Conservation (phyloP, 106 monocot species). For the Allium fistulosum region DNA sequence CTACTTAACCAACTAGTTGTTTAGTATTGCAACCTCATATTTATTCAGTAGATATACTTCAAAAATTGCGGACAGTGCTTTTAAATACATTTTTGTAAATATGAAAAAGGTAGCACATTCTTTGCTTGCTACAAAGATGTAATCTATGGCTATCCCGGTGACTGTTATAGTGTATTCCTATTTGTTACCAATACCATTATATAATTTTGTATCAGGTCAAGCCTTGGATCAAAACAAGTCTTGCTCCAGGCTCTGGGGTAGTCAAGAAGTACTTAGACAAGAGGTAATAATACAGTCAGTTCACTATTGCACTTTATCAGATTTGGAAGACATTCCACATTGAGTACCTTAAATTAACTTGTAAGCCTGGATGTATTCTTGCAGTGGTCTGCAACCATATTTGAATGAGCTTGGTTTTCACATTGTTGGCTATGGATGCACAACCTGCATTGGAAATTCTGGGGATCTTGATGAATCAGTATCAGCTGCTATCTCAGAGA, state of each 20-base stretch:
- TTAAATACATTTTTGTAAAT: no score
- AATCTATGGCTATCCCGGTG: no score
- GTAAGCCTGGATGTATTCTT: conserved; percentile 3
- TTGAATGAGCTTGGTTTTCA: conserved; percentile 81
- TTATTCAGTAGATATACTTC: no score
- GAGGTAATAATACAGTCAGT: conserved; percentile 40
- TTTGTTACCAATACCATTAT: no score
- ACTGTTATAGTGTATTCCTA: no score
- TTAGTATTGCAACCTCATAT: no score
- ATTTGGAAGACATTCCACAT: neutral
- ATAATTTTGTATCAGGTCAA: conserved; percentile 60
- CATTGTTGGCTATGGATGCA: conserved; percentile 96
- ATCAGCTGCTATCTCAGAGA: conserved; percentile 67
- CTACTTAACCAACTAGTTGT: no score
- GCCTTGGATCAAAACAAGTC: conserved; percentile 96
- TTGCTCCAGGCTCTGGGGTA: conserved; percentile 93
- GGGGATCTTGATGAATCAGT: conserved; percentile 94
- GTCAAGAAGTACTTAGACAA: conserved; percentile 77
- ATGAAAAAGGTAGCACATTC: no score
- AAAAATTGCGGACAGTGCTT: no score
- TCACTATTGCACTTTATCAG: neutral
- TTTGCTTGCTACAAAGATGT: no score
- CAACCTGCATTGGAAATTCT: conserved; percentile 98
- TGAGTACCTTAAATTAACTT: neutral
- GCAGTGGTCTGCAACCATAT: conserved; percentile 88